These are phyloP conservation scores for Hyaloscypha variabilis DNA, from an alignment of 495 filamentous ascomycete genomes.

Conservation along the genomic window DNA sequence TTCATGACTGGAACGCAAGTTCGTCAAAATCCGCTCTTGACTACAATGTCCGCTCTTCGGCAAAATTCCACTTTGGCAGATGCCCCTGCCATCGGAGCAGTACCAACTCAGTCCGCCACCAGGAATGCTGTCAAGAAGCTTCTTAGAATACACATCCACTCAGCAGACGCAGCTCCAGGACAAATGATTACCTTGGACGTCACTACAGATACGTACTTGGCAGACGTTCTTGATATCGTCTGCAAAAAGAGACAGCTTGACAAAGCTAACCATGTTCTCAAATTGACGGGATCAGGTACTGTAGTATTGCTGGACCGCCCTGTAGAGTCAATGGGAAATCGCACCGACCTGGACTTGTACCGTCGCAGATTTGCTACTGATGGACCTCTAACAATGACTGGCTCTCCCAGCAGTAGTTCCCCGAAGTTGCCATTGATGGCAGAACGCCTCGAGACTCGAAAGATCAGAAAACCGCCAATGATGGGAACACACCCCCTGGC, in stretches of 20 bases:
- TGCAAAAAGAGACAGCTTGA: conserved; percentile 90
- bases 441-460: conserved; percentile 58
- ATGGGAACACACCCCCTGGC: conserved; percentile 75
- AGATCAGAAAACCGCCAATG: conserved; percentile 66
- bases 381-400: conserved; percentile 72
- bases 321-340: conserved; percentile 83
- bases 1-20: conserved; percentile 25
- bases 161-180: conserved; percentile 63
- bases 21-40: conserved; percentile 57
- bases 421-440: conserved; percentile 76
- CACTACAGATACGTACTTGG: conserved; percentile 91
- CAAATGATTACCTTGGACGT: conserved; percentile 78
- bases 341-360: conserved; percentile 83
- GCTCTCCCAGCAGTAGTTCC: conserved; percentile 73
- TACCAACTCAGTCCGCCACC: conserved; percentile 60
- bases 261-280: conserved; percentile 85
- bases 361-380: conserved; percentile 84
- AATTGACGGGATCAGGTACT: conserved; percentile 81
- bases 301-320: conserved; percentile 82
- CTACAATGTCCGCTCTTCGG: conserved; percentile 52
- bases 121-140: conserved; percentile 82
- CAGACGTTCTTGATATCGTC: conserved; percentile 87
- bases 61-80: conserved; percentile 63
- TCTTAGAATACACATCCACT: conserved; percentile 75
- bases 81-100: conserved; percentile 51